Evolutionary conservation across 768 basidiomycete species (phyloP).

Genomic region (Coprinopsis strossmayeri): DNA sequence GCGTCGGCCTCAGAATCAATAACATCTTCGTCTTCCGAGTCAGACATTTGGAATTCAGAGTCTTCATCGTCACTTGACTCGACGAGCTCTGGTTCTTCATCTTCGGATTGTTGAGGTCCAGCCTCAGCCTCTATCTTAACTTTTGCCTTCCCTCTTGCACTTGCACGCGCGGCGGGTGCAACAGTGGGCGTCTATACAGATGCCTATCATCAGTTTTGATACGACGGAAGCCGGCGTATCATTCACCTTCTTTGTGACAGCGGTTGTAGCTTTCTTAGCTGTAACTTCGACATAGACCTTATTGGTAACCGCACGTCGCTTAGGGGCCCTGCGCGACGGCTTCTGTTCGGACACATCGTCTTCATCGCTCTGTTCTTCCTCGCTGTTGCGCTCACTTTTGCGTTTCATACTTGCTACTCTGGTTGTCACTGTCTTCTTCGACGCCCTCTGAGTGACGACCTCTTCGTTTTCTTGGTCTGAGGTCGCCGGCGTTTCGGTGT

Average conservation of each 20-base stretch:
- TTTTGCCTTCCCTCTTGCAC: constrained; percentile 33
- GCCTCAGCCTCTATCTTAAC: constrained; percentile 25
- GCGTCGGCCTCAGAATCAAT: constrained; percentile 15
- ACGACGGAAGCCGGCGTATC: background rate
- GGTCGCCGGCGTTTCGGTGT: constrained; percentile 46
- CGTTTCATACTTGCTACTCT: constrained; percentile 22
- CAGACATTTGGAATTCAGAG: constrained; percentile 52
- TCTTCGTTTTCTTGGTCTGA: constrained; percentile 38
- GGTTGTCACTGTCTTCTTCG: constrained; percentile 15
- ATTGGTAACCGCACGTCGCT: constrained; percentile 28
- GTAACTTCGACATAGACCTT: constrained; percentile 30
- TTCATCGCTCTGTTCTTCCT: constrained; percentile 18
- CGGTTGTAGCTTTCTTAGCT: constrained; percentile 3
- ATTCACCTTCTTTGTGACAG: constrained; percentile 20
- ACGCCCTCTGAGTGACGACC: constrained; percentile 11
- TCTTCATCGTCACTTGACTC: constrained; percentile 49
- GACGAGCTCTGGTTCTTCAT: constrained; percentile 22
- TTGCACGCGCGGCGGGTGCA: constrained; percentile 3
- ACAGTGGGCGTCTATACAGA: constrained; percentile 10
- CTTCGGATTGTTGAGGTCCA: constrained; percentile 34
- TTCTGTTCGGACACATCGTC: constrained; percentile 18
- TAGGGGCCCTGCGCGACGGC: constrained; percentile 18
- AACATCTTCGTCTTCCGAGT: constrained; percentile 21
- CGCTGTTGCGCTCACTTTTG: constrained; percentile 17
- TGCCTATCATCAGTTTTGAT: background rate